Percentiles rank a stretch among this genome's conserved stretches.
These are phyloP conservation scores for Nitzschia putrida DNA, from an alignment of 108 stramenopile genomes.

Conservation along the genomic window DNA sequence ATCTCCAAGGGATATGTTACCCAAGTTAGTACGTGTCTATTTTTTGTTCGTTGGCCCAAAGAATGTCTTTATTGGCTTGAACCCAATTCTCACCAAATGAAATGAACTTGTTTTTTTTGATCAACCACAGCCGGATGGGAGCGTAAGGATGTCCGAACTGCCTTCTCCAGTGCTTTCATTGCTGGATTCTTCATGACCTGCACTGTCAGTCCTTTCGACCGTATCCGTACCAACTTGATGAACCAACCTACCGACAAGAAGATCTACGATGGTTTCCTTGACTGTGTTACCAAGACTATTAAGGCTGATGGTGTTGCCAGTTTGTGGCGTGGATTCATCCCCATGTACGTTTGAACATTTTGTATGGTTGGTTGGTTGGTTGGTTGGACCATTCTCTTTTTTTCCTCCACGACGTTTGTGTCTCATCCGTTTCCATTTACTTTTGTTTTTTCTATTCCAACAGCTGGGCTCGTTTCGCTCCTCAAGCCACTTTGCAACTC, in stretches of 20 bases:
- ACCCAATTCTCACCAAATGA: neutral
- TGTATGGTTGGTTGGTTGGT: neutral
- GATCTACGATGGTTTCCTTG: slow-evolving; percentile 77
- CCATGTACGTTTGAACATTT: slow-evolving; percentile 51
- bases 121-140: slow-evolving; percentile 61
- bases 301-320: slow-evolving; percentile 62
- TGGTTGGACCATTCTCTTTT: neutral
- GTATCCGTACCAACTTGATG: slow-evolving; percentile 72
- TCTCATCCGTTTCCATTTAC: neutral
- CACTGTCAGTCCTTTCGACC: slow-evolving; percentile 81
- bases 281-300: slow-evolving; percentile 79
- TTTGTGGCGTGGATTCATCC: slow-evolving; percentile 86
- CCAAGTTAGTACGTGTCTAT: neutral
- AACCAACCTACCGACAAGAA: slow-evolving; percentile 85
- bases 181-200: slow-evolving; percentile 93
- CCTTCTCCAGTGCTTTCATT: slow-evolving; percentile 68
- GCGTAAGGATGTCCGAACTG: slow-evolving; percentile 73
- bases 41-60: neutral
- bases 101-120: neutral
- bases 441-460: neutral
- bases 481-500: slow-evolving; percentile 84
- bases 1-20: slow-evolving; percentile 82
- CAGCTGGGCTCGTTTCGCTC: slow-evolving; percentile 86
- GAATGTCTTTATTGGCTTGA: neutral
- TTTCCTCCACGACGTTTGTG: neutral